phyloP scores from a whole-genome alignment of 2,329 filamentous ascomycete genomes.

The Ceratocystiopsis brevicomis region DNA sequence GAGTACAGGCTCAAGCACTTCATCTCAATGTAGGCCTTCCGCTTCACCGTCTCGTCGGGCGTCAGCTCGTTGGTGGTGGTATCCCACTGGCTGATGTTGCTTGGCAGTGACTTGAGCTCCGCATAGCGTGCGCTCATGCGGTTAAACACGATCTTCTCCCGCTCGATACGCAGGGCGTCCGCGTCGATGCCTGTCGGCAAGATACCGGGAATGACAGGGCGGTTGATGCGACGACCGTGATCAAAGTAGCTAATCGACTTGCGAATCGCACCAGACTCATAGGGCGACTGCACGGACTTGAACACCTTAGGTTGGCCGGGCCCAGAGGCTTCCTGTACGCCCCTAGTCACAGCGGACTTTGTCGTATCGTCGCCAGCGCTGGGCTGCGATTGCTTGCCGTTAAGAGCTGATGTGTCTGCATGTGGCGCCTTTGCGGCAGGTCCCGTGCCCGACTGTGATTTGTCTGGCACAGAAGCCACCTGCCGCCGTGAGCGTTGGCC shows the following conservation, averaged over 20 bases:
- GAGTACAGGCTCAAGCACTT: constrained; percentile 77
- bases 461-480: constrained; percentile 28
- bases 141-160: constrained; percentile 78
- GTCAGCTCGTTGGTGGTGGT: constrained; percentile 46
- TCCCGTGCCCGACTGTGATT: constrained; percentile 6
- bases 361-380: constrained; percentile 21
- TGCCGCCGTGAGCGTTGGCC: constrained; percentile 49
- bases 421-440: constrained; percentile 7
- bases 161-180: constrained; percentile 67
- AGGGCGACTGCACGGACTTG: constrained; percentile 60
- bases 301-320: constrained; percentile 31
- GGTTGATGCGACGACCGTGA: constrained; percentile 56
- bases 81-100: constrained; percentile 78
- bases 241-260: constrained; percentile 57
- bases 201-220: constrained; percentile 67
- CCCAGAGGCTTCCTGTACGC: constrained; percentile 16
- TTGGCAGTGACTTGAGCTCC: constrained; percentile 67
- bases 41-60: constrained; percentile 65
- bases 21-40: constrained; percentile 85
- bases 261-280: constrained; percentile 33
- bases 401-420: constrained; percentile 11
- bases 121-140: constrained; percentile 68
- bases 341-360: constrained; percentile 16
- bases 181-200: constrained; percentile 80
- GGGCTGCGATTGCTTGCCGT: constrained; percentile 13